phyloP scores from a whole-genome alignment of 164 flowering plant species.

The Magnolia kwangsiensis region DNA sequence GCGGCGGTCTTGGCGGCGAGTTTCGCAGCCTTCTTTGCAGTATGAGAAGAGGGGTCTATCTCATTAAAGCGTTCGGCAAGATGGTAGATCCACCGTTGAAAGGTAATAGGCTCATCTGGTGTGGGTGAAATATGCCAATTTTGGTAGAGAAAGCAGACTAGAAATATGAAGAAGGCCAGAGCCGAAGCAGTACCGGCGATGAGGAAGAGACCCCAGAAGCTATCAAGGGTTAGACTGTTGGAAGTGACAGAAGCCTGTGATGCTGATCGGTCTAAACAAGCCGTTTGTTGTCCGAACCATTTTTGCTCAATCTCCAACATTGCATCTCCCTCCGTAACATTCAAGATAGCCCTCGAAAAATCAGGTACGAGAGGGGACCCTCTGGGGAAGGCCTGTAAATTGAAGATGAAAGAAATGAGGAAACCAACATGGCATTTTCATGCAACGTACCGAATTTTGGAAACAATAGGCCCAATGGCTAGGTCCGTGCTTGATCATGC shows the following conservation, averaged over 20 bases:
- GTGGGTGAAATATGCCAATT: neutral
- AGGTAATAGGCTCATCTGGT: neutral
- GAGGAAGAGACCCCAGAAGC: slow-evolving; percentile 18
- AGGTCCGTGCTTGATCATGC: neutral
- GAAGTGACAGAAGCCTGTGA: neutral
- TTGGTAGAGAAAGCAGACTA: neutral
- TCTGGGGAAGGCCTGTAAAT: slow-evolving; percentile 46
- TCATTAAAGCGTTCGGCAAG: slow-evolving; percentile 1
- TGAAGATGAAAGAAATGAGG: neutral
- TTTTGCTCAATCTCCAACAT: slow-evolving; percentile 3
- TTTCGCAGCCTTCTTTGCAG: neutral
- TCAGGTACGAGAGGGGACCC: slow-evolving; percentile 25
- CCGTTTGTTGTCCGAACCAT: slow-evolving; percentile 4
- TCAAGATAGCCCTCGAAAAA: slow-evolving; percentile 21
- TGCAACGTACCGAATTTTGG: neutral
- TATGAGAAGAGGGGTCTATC: neutral
- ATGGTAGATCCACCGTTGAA: neutral
- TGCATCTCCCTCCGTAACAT: slow-evolving; percentile 8
- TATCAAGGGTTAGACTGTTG: slow-evolving; percentile 6
- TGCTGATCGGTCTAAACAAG: slow-evolving; percentile 3
- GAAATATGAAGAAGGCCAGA: slow-evolving; percentile 7
- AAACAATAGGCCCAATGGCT: neutral
- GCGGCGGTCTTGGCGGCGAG: neutral
- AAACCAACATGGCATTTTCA: neutral
- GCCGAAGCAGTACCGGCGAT: slow-evolving; percentile 7